Percentiles rank a stretch among this genome's conserved stretches.
Evolutionary conservation across 1,139 yeast species (phyloP).

Genomic region (Suhomyces choctaworum): DNA sequence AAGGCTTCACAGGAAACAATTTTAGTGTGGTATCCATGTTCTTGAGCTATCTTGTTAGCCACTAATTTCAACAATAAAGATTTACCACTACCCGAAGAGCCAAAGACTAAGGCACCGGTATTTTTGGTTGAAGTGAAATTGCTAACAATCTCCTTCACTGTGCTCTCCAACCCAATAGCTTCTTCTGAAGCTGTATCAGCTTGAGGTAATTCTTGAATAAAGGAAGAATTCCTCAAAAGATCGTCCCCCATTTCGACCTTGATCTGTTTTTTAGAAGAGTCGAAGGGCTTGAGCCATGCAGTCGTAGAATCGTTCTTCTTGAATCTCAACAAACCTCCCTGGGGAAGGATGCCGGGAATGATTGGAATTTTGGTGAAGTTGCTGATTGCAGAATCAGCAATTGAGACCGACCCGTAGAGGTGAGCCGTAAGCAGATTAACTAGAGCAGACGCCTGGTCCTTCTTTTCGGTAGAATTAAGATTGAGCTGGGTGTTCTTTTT

Average conservation of each 20-base stretch:
- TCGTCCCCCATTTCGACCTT: constrained; percentile 56
- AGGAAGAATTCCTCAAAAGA: constrained; percentile 51
- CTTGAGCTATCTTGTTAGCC: constrained; percentile 31
- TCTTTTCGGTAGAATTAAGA: constrained; percentile 30
- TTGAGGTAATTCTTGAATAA: constrained; percentile 26
- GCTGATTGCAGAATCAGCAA: constrained; percentile 40
- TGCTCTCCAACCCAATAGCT: constrained; percentile 60
- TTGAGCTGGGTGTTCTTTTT: constrained; percentile 31
- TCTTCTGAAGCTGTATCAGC: constrained; percentile 15
- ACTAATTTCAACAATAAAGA: constrained; percentile 53
- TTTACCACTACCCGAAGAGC: constrained; percentile 83
- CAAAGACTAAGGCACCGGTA: constrained; percentile 61
- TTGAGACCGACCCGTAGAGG: constrained; percentile 18
- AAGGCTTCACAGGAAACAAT: constrained; percentile 53
- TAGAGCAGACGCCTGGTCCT: constrained; percentile 27
- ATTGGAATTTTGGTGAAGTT: constrained; percentile 53
- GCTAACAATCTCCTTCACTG: constrained; percentile 43
- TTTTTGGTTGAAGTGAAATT: constrained; percentile 48
- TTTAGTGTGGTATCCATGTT: constrained; percentile 44
- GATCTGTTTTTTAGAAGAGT: constrained; percentile 28
- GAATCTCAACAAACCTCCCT: constrained; percentile 64
- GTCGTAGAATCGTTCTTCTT: constrained; percentile 44
- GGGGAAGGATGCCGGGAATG: constrained; percentile 47
- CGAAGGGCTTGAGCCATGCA: constrained; percentile 47
- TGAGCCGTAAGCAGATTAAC: constrained; percentile 19